Percentiles rank a stretch among this genome's conserved stretches.
phyloP scores from a whole-genome alignment of 257 asterid species.

The Solanum habrochaites region DNA sequence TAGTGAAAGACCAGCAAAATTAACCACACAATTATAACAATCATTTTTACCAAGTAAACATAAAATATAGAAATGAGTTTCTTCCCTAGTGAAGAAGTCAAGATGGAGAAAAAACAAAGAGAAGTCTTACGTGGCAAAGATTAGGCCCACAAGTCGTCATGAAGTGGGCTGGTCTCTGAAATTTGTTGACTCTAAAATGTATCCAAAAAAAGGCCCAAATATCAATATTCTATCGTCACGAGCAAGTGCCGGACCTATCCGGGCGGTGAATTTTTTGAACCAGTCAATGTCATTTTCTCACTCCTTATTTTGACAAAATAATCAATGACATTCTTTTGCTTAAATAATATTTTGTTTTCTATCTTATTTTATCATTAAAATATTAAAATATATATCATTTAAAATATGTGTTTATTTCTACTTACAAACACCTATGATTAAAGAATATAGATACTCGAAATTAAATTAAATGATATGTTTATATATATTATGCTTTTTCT shows the following conservation, averaged over 20 bases:
- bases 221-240: background rate
- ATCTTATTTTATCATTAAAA: too few species aligned
- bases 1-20: background rate
- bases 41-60: background rate
- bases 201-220: background rate
- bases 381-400: too few species aligned
- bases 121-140: background rate
- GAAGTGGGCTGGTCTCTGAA: background rate
- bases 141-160: conserved; percentile 4
- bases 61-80: background rate
- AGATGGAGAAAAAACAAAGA: background rate
- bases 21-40: background rate
- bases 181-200: background rate
- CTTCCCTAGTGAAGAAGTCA: background rate
- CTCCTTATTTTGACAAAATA: conserved; percentile 2
- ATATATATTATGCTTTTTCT: background rate
- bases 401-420: too few species aligned
- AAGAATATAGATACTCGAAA: too few species aligned
- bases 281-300: conserved; percentile 20
- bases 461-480: too few species aligned
- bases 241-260: conserved; percentile 17
- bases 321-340: conserved; percentile 2
- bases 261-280: conserved; percentile 22
- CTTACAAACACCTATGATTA: too few species aligned
- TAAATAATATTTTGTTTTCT: too few species aligned